Evolutionary conservation across 805 yeast species (phyloP), one percentile per base, ranked within the genome.

Genomic region (Clavispora santaluciae): DNA sequence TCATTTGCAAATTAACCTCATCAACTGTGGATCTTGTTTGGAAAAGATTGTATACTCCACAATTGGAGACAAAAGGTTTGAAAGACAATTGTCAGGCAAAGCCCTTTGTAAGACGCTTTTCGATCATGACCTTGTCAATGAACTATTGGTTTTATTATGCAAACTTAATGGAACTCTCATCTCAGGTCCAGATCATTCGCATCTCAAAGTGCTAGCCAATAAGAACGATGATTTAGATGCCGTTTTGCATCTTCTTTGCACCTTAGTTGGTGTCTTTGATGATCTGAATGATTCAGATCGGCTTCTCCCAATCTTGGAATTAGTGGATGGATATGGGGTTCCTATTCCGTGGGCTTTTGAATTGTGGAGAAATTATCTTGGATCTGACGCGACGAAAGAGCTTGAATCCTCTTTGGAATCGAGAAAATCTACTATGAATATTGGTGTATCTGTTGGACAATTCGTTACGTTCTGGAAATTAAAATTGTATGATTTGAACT

Each of bases 381-480:
- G 50, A 22, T 60, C 34, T 42, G 45, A 15, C 48, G 44, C 65
- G 39, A 45, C 54, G 46, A 44, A 50, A 1, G 33, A 24, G 3
- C 31, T 38, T n/a, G 24, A 39, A 12, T 9, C 39, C 6, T 22
- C 34, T 15, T 25, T 20, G 20, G 21, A 16, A 8, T 18, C 24
- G 9, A 17, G 9, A 8, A 16, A 22, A 3, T 15, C 3, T 12
- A 9, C 17, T 4, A 13, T 16, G 5, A 9, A 10, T 6, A 15
- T 16, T 28, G 31, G 18, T 7, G 17, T 17, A 15, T 18, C 35
- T 15, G 5, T 16, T 7, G 69, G 66, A 0, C 62, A 87, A 22
- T 86, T 73, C 52, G 62, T 68, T 2, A 64, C 74, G 1, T 90
- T 89, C 51, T 90, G 96, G 96, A 77, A 70, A 45, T 64, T 84